phyloP scores from a whole-genome alignment of 2,329 filamentous ascomycete species.

The Trichoderma cornu-damae region DNA sequence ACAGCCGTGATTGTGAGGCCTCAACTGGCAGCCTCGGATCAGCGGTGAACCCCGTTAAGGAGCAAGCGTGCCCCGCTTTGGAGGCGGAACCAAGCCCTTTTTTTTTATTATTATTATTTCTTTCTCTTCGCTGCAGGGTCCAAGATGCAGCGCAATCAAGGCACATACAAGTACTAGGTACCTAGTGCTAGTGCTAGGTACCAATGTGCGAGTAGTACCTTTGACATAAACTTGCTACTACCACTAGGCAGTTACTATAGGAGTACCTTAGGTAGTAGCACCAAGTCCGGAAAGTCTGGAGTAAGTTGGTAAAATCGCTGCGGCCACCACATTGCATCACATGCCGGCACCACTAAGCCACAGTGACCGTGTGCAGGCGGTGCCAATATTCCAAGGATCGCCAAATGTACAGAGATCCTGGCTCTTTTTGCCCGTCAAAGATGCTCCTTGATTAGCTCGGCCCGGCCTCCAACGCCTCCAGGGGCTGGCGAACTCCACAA shows the following conservation, averaged over 20 bases:
- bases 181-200: too few relatives aligned
- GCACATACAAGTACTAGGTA: too few relatives aligned
- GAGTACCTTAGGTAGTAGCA: too few relatives aligned
- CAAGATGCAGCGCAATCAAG: constrained; percentile 6
- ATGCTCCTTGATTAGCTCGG: constrained; percentile 19
- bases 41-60: constrained; percentile 18
- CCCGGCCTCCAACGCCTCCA: constrained; percentile 20
- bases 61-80: constrained; percentile 26
- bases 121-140: constrained; percentile 8
- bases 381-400: constrained; percentile 14
- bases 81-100: constrained; percentile 12
- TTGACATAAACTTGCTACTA: too few relatives aligned
- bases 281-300: not conserved
- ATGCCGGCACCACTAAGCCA: constrained; percentile 21
- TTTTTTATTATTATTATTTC: too few relatives aligned
- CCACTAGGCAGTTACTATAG: too few relatives aligned
- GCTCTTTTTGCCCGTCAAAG: constrained; percentile 7
- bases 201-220: not conserved
- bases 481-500: constrained; percentile 31
- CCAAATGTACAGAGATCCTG: constrained; percentile 4
- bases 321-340: constrained; percentile 21
- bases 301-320: not conserved
- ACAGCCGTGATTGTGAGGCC: constrained; percentile 5
- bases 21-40: constrained; percentile 14
- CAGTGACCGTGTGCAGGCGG: constrained; percentile 11